Conservation (phyloP, 805 yeast genomes). For the Candida morakotiae region DNA sequence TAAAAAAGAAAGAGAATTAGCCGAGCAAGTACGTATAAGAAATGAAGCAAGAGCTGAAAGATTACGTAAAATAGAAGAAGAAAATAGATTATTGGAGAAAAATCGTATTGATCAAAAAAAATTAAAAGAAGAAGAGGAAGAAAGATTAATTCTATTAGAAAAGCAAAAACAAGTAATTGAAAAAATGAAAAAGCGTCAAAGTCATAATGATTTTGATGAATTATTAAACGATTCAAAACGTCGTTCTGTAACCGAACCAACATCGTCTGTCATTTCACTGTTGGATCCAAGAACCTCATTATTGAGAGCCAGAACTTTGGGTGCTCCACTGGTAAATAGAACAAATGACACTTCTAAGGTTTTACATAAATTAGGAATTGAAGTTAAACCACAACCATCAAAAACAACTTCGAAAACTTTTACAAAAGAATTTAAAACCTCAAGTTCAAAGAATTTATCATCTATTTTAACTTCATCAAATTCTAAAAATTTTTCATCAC, state of each 20-base stretch:
- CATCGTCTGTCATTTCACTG: constrained; percentile 14
- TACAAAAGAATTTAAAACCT: constrained; percentile 26
- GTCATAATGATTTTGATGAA: constrained; percentile 14
- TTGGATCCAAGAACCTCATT: constrained; percentile 38
- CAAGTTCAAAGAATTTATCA: constrained; percentile 31
- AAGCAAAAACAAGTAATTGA: constrained; percentile 28
- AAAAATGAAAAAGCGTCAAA: constrained; percentile 17
- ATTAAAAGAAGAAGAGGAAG: constrained; percentile 13
- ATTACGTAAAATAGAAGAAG: constrained; percentile 13
- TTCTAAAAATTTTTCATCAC: constrained; percentile 12
- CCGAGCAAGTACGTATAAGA: constrained; percentile 15
- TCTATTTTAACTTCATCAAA: constrained; percentile 13
- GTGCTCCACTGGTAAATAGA: constrained; percentile 14
- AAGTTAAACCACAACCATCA: constrained; percentile 14
- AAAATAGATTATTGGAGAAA: constrained; percentile 5
- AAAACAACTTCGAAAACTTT: constrained; percentile 11
- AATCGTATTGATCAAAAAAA: constrained; percentile 13
- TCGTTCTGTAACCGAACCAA: constrained; percentile 25
- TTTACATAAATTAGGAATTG: constrained; percentile 36
- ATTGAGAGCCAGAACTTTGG: constrained; percentile 34
- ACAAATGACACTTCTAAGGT: constrained; percentile 20
- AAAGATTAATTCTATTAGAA: constrained; percentile 17
- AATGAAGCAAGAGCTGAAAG: constrained; percentile 19
- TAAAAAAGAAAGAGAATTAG: constrained; percentile 16
- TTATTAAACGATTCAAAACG: constrained; percentile 8